Evolutionary conservation across 345 rosid genomes (phyloP).

Genomic region (Rhizophora mangle): DNA sequence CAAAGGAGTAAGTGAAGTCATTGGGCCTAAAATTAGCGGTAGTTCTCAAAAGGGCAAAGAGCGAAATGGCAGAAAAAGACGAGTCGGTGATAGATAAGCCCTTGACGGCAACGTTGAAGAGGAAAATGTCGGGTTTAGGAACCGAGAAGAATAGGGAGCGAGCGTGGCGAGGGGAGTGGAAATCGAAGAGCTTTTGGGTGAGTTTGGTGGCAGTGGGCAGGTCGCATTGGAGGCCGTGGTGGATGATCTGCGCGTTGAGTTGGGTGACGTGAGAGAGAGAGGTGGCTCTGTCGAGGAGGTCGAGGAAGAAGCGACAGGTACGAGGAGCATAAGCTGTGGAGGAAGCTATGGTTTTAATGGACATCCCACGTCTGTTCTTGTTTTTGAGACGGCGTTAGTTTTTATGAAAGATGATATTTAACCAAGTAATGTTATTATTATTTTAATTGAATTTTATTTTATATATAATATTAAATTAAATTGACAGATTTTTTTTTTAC

Average conservation of each 20-base stretch:
- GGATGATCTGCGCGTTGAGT: conserved; percentile 60
- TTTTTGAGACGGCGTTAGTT: background rate
- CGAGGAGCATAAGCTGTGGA: background rate
- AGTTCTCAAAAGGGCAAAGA: conserved; percentile 45
- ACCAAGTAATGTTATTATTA: background rate
- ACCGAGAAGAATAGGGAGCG: conserved; percentile 51
- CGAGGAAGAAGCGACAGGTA: conserved; percentile 36
- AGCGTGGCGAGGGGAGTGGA: conserved; percentile 48
- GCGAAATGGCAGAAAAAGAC: conserved; percentile 46
- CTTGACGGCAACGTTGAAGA: conserved; percentile 64
- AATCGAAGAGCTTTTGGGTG: conserved; percentile 58
- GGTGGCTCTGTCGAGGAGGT: conserved; percentile 41
- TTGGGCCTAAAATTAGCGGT: conserved; percentile 46
- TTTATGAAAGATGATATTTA: background rate
- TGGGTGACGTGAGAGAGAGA: conserved; percentile 55
- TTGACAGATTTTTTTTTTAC: too few relatives aligned
- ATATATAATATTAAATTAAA: too few relatives aligned
- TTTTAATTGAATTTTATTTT: background rate
- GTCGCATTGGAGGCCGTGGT: conserved; percentile 47
- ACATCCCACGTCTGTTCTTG: conserved; percentile 1
- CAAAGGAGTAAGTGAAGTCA: conserved; percentile 52
- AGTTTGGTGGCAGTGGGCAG: conserved; percentile 61
- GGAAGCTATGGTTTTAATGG: conserved; percentile 11
- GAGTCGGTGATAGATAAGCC: conserved; percentile 44
- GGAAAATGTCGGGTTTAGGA: conserved; percentile 62